Evolutionary conservation across 2,329 filamentous ascomycete species (phyloP).

Genomic region (Alternaria conjuncta): DNA sequence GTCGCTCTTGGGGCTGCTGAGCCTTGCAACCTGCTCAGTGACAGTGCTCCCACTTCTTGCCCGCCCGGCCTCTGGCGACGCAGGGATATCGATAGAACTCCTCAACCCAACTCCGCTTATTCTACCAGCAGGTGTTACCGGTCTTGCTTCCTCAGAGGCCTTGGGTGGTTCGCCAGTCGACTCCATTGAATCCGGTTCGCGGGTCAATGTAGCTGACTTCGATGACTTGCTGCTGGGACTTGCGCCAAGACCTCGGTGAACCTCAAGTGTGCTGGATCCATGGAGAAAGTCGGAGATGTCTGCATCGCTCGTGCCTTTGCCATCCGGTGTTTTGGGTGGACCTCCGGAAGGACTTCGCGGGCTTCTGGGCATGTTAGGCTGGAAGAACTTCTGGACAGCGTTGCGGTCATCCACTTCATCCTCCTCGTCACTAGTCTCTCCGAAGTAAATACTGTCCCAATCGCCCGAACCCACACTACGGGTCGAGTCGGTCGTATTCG

Average conservation of each 20-base stretch:
- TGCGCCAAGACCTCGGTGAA: conserved; percentile 50
- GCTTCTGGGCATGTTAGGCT: conserved; percentile 29
- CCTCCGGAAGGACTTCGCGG: conserved; percentile 22
- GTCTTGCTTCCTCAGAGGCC: conserved; percentile 19
- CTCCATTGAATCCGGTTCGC: conserved; percentile 41
- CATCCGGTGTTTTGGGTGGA: conserved; percentile 27
- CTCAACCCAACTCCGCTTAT: conserved; percentile 39
- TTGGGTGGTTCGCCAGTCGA: conserved; percentile 24
- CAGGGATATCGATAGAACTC: conserved; percentile 40
- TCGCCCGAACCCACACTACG: conserved; percentile 50
- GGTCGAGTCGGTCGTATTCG: conserved; percentile 34
- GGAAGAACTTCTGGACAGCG: conserved; percentile 46
- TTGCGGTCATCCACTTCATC: conserved; percentile 53
- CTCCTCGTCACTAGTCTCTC: conserved; percentile 55
- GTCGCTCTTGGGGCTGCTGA: conserved; percentile 30
- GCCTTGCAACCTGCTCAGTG: conserved; percentile 41
- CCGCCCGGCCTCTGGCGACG: conserved; percentile 19
- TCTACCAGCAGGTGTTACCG: conserved; percentile 28
- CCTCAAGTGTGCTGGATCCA: conserved; percentile 33
- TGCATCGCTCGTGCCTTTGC: conserved; percentile 45
- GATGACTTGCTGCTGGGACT: conserved; percentile 25
- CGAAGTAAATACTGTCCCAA: conserved; percentile 59
- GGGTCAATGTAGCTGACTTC: conserved; percentile 18
- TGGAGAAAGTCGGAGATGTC: conserved; percentile 50
- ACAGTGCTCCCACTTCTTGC: conserved; percentile 35